Base-by-base conservation (phyloP, 1,284 basidiomycete species). In the Irpex sp. region DNA sequence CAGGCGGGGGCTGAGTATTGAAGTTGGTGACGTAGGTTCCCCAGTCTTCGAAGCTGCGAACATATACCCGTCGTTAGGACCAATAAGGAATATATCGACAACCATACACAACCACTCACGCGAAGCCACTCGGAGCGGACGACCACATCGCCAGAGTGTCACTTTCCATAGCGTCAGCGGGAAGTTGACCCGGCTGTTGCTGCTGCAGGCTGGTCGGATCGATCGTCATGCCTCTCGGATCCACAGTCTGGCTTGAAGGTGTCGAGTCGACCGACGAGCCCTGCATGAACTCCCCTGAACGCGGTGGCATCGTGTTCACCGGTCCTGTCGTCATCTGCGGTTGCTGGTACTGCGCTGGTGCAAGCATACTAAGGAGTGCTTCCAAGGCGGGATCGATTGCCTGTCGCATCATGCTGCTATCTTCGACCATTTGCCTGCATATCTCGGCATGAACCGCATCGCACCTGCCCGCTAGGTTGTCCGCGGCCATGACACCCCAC, bases 131-230 rank as follows among this genome's bases (percentile, higher is more conserved):
- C 15, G 61, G 61, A 43, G 57, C 61, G 17, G 37, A 21, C 5
- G 57, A 58, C 57, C 61, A 62, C 61, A 62, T 62, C 49, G 47
- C 61, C 57, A 53, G 21, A n/a, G 50, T 59, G 36, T 70, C 69
- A 33, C 69, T 55, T 9, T 55, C 53, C 53, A 55, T 13, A 11
- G 53, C n/a, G 7, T 55, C 53, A 13, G 53, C 11, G 8, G 31
- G 5, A 17, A 31, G 31, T 13, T 6, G 33, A 55, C 11, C 11
- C 53, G 53, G 17, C 13, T 13, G 13, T 21, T 13, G 13, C 17
- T 50, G 49, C 26, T 55, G 53, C 13, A 35, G 6, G 53, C 26
- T 13, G 9, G 21, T 13, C 33, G 53, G 33, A 33, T 55, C 26
- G 53, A 35, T 21, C 31, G 53, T 35, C 21, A 31, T 55, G 53